Evolutionary conservation across 176 grass and related monocot genomes (phyloP).

Genomic region (Avena insularis): DNA sequence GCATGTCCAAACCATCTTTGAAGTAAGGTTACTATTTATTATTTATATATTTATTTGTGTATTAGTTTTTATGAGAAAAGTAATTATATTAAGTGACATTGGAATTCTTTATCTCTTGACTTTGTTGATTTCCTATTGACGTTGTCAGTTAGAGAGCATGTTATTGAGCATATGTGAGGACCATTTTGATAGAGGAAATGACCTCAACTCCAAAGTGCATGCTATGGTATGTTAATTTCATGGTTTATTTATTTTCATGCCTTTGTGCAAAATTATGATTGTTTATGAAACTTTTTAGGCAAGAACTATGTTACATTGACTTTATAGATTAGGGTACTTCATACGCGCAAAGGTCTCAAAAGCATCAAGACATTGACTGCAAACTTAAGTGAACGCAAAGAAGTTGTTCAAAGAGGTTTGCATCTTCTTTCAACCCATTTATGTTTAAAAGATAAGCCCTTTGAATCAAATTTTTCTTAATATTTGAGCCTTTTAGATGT

Average conservation of each 20-base stretch:
- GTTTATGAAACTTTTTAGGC: neutral
- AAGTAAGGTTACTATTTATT: neutral
- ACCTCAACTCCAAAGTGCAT: neutral
- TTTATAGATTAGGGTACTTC: neutral
- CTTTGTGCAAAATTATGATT: neutral
- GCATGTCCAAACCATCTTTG: neutral
- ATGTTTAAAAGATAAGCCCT: neutral
- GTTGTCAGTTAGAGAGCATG: neutral
- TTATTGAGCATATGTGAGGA: neutral
- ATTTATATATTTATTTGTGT: neutral
- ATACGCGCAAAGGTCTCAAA: neutral
- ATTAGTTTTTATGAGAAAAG: too few relatives aligned
- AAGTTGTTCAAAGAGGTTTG: neutral
- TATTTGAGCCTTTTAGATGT: neutral
- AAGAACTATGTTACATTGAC: neutral
- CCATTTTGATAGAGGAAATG: neutral
- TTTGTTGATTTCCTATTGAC: neutral
- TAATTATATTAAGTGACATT: neutral
- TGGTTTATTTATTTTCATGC: neutral
- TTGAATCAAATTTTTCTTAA: neutral
- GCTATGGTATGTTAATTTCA: neutral
- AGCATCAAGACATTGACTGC: constrained; percentile 1
- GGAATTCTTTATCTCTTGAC: neutral
- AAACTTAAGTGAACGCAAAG: neutral
- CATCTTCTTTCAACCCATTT: neutral